These are phyloP conservation scores for Vanrija sp. DNA, from an alignment of 1,284 basidiomycete species.

Conservation along the genomic window DNA sequence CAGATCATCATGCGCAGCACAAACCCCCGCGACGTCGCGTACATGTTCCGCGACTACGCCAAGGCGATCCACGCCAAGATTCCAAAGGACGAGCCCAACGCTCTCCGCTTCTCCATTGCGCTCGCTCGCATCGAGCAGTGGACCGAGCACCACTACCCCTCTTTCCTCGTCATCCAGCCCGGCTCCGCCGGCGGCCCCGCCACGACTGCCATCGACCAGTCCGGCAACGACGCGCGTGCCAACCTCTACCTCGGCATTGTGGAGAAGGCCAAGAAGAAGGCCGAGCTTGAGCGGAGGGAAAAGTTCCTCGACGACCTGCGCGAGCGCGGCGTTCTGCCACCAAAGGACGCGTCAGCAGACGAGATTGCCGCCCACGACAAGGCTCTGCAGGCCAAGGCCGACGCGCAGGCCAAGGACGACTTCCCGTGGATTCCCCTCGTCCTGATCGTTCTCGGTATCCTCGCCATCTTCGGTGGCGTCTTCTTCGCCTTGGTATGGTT, in stretches of 20 bases:
- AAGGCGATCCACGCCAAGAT: constrained; percentile 79
- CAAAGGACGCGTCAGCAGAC: constrained; percentile 10
- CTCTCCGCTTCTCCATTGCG: constrained; percentile 71
- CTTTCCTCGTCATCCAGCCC: constrained; percentile 61
- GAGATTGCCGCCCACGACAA: constrained; percentile 6
- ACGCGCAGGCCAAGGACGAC: background rate
- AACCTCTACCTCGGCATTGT: constrained; percentile 33
- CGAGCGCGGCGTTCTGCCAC: constrained; percentile 21
- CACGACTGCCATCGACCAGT: constrained; percentile 48
- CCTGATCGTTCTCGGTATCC: background rate
- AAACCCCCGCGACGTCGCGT: constrained; percentile 87
- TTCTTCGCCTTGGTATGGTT: background rate
- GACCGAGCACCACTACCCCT: constrained; percentile 83
- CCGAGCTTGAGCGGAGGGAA: constrained; percentile 24
- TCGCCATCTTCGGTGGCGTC: background rate
- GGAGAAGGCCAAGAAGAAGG: constrained; percentile 27
- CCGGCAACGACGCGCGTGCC: constrained; percentile 58
- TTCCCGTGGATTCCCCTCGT: background rate
- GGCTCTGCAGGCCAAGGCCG: background rate
- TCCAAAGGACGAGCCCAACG: constrained; percentile 78
- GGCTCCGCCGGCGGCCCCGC: constrained; percentile 38
- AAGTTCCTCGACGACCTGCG: constrained; percentile 29
- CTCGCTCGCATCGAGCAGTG: constrained; percentile 88
- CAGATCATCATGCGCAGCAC: constrained; percentile 80
- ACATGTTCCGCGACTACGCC: constrained; percentile 79